phyloP scores from a whole-genome alignment of 768 basidiomycete genomes.

The Pholiota conissans region DNA sequence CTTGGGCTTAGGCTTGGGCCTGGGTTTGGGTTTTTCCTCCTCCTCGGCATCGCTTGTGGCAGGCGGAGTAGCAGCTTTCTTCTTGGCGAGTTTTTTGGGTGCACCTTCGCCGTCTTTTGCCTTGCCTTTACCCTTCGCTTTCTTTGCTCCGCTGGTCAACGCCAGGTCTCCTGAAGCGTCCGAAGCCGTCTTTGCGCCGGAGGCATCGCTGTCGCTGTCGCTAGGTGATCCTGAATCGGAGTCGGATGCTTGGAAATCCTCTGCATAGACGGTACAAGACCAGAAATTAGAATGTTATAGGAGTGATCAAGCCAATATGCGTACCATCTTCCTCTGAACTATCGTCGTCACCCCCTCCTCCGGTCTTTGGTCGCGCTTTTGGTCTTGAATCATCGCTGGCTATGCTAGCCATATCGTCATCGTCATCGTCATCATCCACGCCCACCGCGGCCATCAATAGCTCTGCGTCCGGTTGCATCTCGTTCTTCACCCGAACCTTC shows the following conservation, averaged over 20 bases:
- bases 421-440: slow-evolving; percentile 66
- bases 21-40: slow-evolving; percentile 39
- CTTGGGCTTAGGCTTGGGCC: slow-evolving; percentile 47
- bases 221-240: slow-evolving; percentile 90
- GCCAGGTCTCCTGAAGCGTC: slow-evolving; percentile 82
- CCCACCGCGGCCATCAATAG: slow-evolving; percentile 64
- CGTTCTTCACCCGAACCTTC: slow-evolving; percentile 93
- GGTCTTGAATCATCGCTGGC: slow-evolving; percentile 70
- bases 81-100: slow-evolving; percentile 15
- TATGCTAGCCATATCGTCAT: slow-evolving; percentile 82
- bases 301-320: slow-evolving; percentile 6
- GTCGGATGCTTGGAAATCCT: slow-evolving; percentile 87
- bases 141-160: slow-evolving; percentile 46
- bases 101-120: slow-evolving; percentile 15
- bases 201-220: slow-evolving; percentile 64
- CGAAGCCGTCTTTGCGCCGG: slow-evolving; percentile 77
- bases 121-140: slow-evolving; percentile 33
- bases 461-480: slow-evolving; percentile 89
- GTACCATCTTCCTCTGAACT: slow-evolving; percentile 76
- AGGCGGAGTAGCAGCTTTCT: slow-evolving; percentile 7
- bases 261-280: slow-evolving; percentile 37
- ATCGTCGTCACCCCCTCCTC: slow-evolving; percentile 60
- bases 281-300: not conserved
- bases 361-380: slow-evolving; percentile 44
- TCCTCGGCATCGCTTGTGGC: slow-evolving; percentile 36